Base-by-base conservation (phyloP, 2,329 filamentous ascomycete species). In the Clarireedia sp. region DNA sequence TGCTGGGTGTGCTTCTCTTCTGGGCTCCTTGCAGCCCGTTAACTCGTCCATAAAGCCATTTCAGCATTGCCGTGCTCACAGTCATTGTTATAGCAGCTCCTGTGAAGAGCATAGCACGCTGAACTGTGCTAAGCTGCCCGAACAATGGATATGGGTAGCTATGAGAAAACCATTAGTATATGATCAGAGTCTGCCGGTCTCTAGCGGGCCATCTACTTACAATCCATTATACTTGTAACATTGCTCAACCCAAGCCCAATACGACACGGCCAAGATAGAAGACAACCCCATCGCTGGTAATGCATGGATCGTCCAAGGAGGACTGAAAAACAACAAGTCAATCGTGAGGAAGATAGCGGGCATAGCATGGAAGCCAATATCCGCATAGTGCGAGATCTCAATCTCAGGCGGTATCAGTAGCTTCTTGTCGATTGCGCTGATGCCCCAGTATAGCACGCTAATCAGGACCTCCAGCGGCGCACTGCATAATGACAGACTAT, bases 81-180 rank as follows among this genome's bases (percentile, higher is more conserved):
- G 87, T 85, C 82, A 95, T 91, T 16, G 88, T 70, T 1, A 78
- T 66, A 0, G 88, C 90, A 43, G 87, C 87, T 17, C 80, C 72
- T 0, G 76, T 76, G 63, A 95, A 95, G 9, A 95, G 74, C 0
- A 80, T 71, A 8, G 83, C 73, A 19, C 91, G 80, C 66, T 90
- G 84, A 48, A 73, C 67, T 0, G 82, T 86, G 49, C 75, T 78
- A 43, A 95, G 73, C 45, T 87, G 68, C 8, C 76, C 83, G 60
- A 96, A 92, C 24, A 96, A 78, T 1, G 91, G 90, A 69, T 96
- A 96, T 0, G 90, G 90, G 63, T 95, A 95, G 75, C 84, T 87
- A 63, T 2, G 33, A 24, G 19, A 16, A 8, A 2, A 48, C 1
- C 10, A 10, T 65, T 51, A 62, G 55, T 14, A 52, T n/a, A 6